Evolutionary conservation across 176 grass and related monocot species (phyloP), one percentile per base, ranked within the genome.

Genomic region (Carex scoparia): DNA sequence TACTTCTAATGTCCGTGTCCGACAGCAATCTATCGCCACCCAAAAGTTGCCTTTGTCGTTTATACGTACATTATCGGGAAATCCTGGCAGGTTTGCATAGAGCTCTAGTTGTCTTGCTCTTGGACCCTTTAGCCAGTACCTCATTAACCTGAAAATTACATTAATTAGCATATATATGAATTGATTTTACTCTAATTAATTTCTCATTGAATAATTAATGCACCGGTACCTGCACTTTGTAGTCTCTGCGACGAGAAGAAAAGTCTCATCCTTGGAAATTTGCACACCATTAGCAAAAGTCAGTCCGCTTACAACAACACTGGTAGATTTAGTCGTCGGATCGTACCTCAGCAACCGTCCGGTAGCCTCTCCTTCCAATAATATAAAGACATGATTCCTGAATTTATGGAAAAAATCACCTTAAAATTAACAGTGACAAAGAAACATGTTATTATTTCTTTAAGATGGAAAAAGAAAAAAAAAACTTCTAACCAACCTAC

Each of bases 21-120:
- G 80, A 88, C 94, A 97, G 40, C 94, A 97, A 70, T 97, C 92
- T 80, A 97, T 94, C 7, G 94, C 92, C 79, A 94, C 92, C 94
- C 94, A 97, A 76, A 97, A 94, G 70, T 84, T 87, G 5, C 92
- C 94, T 32, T 71, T 87, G 54, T 91, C 82, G 72, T 89, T 91
- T 54, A 89, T 64, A 0, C 92, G 86, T 74, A 97, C 89, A 80
- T 97, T 97, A 86, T 97, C 94, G 0, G 94, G 94, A 79, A 97
- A 97, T 33, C 94, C 94, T 79, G 92, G 94, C 44, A 97, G 83
- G 84, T 94, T 46, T 31, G 81, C 90, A 57, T 94, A 97, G 18
- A 94, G 89, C 84, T 97, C 94, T 13, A 94, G 51, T 61, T 91
- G 46, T 8, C 84, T 86, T 12, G 71, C 55, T 81, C 72, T 91